A percentile compares a stretch with the other conserved stretches of the same genome.
Evolutionary conservation across 1,284 basidiomycete species (phyloP).

Genomic region (Cryptococcus sp.): DNA sequence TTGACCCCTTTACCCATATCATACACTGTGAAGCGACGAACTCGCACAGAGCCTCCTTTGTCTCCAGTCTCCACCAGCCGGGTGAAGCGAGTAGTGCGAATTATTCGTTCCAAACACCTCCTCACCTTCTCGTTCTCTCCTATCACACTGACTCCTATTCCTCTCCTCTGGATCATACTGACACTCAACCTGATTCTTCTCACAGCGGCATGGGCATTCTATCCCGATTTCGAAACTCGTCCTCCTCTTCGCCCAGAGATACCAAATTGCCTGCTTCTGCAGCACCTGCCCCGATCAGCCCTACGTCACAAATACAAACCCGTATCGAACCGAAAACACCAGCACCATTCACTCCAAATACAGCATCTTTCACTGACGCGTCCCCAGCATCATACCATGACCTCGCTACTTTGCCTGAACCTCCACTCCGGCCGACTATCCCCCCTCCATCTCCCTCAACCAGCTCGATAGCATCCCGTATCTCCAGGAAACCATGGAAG

Average conservation of each 20-base stretch:
- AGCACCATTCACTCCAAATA: neutral
- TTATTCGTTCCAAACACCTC: neutral
- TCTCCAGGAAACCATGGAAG: slow-evolving; percentile 13
- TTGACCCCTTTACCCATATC: too few species aligned
- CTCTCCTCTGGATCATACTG: neutral
- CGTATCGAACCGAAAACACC: too few species aligned
- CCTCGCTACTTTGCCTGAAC: neutral
- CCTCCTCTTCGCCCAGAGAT: neutral
- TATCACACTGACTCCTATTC: neutral
- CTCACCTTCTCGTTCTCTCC: neutral
- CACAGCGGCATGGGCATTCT: neutral
- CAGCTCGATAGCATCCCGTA: neutral
- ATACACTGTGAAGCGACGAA: too few species aligned
- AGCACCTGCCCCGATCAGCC: neutral
- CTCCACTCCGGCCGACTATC: neutral
- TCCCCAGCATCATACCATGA: neutral
- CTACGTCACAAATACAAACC: neutral
- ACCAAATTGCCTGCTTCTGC: neutral
- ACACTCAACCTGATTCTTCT: neutral
- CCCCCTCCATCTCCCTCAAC: neutral
- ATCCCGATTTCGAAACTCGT: neutral
- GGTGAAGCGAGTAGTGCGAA: neutral
- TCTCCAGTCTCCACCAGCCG: neutral
- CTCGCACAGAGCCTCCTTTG: neutral
- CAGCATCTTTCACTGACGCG: neutral